A percentile compares a stretch with the other conserved stretches of the same genome.
These are phyloP conservation scores for Bipolaris zeicola DNA, from an alignment of 2,329 filamentous ascomycete species.

Conservation along the genomic window DNA sequence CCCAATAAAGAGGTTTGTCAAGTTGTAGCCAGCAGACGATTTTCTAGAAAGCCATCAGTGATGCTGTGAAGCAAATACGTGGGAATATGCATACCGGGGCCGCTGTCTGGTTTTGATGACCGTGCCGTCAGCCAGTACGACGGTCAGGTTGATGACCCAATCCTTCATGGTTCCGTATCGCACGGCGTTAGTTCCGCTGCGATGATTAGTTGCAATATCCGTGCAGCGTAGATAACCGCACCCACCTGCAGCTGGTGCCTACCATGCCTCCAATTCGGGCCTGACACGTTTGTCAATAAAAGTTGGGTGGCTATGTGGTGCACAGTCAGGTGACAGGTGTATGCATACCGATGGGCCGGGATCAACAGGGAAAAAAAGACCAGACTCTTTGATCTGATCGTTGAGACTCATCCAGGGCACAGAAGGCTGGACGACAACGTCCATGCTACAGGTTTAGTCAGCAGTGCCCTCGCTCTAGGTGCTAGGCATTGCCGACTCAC, in stretches of 20 bases:
- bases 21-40: conserved; percentile 81
- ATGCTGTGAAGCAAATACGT: conserved; percentile 7
- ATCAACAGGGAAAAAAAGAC: conserved; percentile 90
- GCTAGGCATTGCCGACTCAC: conserved; percentile 31
- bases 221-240: not conserved
- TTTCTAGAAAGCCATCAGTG: conserved; percentile 54
- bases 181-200: conserved; percentile 77
- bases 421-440: conserved; percentile 87
- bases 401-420: conserved; percentile 94
- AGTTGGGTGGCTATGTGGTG: conserved; percentile 20
- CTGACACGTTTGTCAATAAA: conserved; percentile 36
- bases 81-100: conserved; percentile 57
- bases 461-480: not conserved
- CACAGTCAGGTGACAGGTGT: not conserved
- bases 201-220: conserved; percentile 16
- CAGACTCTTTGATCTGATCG: conserved; percentile 70
- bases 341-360: conserved; percentile 66
- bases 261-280: conserved; percentile 85
- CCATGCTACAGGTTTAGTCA: conserved; percentile 63
- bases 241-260: conserved; percentile 67
- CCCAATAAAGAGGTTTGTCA: conserved; percentile 79
- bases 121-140: conserved; percentile 78
- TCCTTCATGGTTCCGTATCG: conserved; percentile 87
- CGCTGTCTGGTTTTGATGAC: conserved; percentile 78
- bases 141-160: conserved; percentile 82